Evolutionary conservation across 768 basidiomycete species (phyloP).

Genomic region (Amanita rubescens): DNA sequence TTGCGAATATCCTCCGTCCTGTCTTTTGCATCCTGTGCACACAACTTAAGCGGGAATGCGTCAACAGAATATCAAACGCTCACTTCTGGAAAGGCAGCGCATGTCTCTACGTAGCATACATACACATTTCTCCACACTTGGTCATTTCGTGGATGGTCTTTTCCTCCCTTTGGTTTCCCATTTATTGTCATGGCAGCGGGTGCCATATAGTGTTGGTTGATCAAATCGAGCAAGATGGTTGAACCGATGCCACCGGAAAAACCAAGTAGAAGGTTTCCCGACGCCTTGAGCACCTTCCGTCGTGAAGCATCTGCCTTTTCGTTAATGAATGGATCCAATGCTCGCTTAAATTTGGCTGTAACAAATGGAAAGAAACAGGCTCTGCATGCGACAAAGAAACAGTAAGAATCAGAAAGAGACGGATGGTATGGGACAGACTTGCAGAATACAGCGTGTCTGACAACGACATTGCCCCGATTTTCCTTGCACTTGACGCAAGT

Average conservation of each 20-base stretch:
- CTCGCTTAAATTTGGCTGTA: constrained; percentile 53
- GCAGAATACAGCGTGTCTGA: constrained; percentile 81
- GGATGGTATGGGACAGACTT: constrained; percentile 38
- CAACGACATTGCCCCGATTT: constrained; percentile 56
- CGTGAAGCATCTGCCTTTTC: constrained; percentile 45
- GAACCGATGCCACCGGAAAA: constrained; percentile 80
- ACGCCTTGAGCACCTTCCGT: constrained; percentile 53
- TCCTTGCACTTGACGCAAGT: constrained; percentile 71
- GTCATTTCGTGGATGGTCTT: constrained; percentile 56
- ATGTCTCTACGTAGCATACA: constrained; percentile 68
- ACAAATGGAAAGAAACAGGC: constrained; percentile 60
- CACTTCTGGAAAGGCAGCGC: constrained; percentile 54
- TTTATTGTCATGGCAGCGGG: constrained; percentile 11
- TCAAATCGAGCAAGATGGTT: constrained; percentile 61
- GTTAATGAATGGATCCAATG: constrained; percentile 60
- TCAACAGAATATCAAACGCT: constrained; percentile 18
- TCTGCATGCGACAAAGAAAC: constrained; percentile 11
- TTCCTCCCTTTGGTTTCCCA: constrained; percentile 42
- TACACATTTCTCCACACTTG: constrained; percentile 54
- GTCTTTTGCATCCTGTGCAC: constrained; percentile 42
- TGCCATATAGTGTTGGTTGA: constrained; percentile 51
- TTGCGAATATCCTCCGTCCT: constrained; percentile 43
- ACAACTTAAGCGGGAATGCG: constrained; percentile 9
- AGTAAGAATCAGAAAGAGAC: neutral
- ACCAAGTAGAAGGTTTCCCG: constrained; percentile 60